Base-by-base conservation (phyloP, 192 early-diverging fungal species). In the Rhizoclosmatium globosum region DNA sequence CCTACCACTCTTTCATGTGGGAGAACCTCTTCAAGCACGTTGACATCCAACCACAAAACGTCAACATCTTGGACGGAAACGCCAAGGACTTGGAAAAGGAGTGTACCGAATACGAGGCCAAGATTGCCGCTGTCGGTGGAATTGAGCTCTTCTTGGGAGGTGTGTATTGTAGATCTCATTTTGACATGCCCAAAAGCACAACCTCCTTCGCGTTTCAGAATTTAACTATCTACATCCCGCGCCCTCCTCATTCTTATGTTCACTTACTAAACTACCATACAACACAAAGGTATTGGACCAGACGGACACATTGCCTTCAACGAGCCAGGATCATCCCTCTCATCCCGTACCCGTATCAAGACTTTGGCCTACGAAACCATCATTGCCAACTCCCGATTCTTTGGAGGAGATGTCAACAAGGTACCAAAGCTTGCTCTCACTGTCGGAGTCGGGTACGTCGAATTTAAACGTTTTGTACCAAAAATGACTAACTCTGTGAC, bases 281-380 rank as follows among this genome's bases (percentile, higher is more conserved):
- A 57, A 46, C 15, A n/a, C 17, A 47, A 15, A 74, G 72, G 94
- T 77, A 96, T 96, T 70, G 95, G 94, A 44, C 94, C 94, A 15
- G 94, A 96, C 84, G 94, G 94, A 77, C 94, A 96, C 81, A 95
- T 96, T 83, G 94, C 94, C 47, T 96, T 96, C 85, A 95, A 95
- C 81, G 94, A 96, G 81, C 94, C 94, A 41, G 94, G 94, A 23
- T 94, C 93, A 60, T 94, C 93, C 47, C 86, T 96, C 68, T 89
- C 87, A 67, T 93, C 92, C 21, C 88, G 93, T 71, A 95, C 94
- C 43, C 87, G 94, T 60, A 93, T 94, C 80, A 95, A 95, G 83
- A 95, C 94, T 9, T 87, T 95, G 9, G 94, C 94, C 7, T 95
- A 95, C 81, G 94, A 95, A 48, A 95, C 94, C 66, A 95, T 95